These are phyloP conservation scores for Cavenderia fasciculata DNA, from an alignment of 78 protist species.

Conservation along the genomic window DNA sequence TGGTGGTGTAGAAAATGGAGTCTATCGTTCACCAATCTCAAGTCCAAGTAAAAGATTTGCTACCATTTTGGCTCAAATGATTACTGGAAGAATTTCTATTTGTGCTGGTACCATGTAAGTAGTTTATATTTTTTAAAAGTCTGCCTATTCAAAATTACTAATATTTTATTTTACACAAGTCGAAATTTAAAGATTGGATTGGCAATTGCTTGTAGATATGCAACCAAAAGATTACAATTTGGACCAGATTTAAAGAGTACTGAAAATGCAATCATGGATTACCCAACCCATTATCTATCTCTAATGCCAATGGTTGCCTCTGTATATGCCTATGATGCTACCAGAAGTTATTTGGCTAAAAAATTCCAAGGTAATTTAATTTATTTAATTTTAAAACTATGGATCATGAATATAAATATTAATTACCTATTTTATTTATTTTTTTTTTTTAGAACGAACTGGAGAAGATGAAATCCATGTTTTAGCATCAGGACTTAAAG, in stretches of 20 bases:
- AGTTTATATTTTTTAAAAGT: background rate
- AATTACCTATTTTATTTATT: no score
- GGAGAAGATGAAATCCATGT: slow-evolving; percentile 70
- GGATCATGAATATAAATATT: no score
- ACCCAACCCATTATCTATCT: slow-evolving; percentile 63
- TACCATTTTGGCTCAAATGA: slow-evolving; percentile 68
- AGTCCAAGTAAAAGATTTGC: slow-evolving; percentile 64
- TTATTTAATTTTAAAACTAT: no score
- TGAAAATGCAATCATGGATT: slow-evolving; percentile 53
- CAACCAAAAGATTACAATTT: slow-evolving; percentile 59
- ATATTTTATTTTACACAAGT: background rate
- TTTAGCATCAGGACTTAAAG: slow-evolving; percentile 44
- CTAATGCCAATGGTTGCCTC: slow-evolving; percentile 79
- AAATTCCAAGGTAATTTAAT: no score
- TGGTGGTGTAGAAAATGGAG: slow-evolving; percentile 42
- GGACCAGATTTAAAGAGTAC: slow-evolving; percentile 41
- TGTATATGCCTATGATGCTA: slow-evolving; percentile 52
- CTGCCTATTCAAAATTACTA: background rate
- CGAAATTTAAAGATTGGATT: slow-evolving; percentile 18
- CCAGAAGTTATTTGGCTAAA: slow-evolving; percentile 14
- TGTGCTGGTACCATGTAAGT: slow-evolving; percentile 26
- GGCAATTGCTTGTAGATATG: slow-evolving; percentile 63
- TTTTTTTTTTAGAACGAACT: slow-evolving; percentile 36
- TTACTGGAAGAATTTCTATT: slow-evolving; percentile 72
- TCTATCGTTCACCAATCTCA: slow-evolving; percentile 44